Evolutionary conservation across 177 flowering plant species (phyloP), one percentile per base, ranked within the genome.

Genomic region (Vitis hybrid): DNA sequence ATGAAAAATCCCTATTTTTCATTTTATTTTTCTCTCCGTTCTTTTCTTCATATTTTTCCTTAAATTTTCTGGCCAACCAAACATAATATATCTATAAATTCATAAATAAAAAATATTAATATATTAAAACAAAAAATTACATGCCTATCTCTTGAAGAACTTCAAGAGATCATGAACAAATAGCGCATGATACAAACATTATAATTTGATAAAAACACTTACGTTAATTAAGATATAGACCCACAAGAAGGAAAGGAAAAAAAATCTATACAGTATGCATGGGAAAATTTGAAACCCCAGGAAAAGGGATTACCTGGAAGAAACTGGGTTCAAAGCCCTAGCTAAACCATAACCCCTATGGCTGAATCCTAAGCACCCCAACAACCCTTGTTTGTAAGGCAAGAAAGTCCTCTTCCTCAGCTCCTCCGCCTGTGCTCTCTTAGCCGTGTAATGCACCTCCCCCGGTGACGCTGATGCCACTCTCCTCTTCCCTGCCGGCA

Each of bases 361-460:
- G 70, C 90, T 94, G 63, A 92, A 92, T 52, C 97, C 97, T 30
- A 94, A 73, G 71, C 97, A 94, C 2, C 97, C 97, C 50, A 94
- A 65, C 64, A 94, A 75, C 0, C 97, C 98, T 75, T 91, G 97
- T 72, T 87, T 83, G 74, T 94, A 92, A 2, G 98, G 97, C 82
- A 94, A 79, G 71, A 70, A 91, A 32, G 98, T 92, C 83, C 84
- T 91, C 90, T 83, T 94, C 87, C 81, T 90, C 97, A 94, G 68
- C 82, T 91, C 97, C 84, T 94, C 97, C 10, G 91, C 85, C 46
- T 90, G 90, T 56, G 97, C 97, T 78, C 94, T 79, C 53, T 89
- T 91, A 12, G 89, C 76, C 12, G 89, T 83, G 81, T 94, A 92
- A 72, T 86, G 97, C 73, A 87, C 27, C 84, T 94, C 97, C 61